Percentiles rank a stretch among this genome's conserved stretches.
These are phyloP conservation scores for Penicillium herquei DNA, from an alignment of 495 filamentous ascomycete genomes.

Conservation along the genomic window DNA sequence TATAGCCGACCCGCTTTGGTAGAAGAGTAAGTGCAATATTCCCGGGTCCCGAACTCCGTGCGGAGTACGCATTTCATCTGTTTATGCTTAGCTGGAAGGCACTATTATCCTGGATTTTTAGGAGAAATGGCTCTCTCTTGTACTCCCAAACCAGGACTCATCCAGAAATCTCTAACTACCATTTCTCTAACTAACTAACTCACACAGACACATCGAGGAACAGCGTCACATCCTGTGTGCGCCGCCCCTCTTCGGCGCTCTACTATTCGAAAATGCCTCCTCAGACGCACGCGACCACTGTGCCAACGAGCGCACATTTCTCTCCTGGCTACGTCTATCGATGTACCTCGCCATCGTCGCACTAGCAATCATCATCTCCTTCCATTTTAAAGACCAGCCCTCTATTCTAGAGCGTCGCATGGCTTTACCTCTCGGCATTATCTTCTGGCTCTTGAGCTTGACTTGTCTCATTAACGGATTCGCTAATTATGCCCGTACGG, in stretches of 20 bases:
- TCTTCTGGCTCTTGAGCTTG: slow-evolving; percentile 84
- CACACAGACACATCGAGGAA: slow-evolving; percentile 30
- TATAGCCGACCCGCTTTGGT: slow-evolving; percentile 38
- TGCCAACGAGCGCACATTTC: slow-evolving; percentile 68
- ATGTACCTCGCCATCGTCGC: slow-evolving; percentile 90
- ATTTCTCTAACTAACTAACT: background rate
- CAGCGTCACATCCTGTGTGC: slow-evolving; percentile 59
- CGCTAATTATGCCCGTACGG: slow-evolving; percentile 82
- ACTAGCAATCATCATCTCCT: slow-evolving; percentile 86
- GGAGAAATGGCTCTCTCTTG: background rate
- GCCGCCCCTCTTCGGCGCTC: slow-evolving; percentile 68
- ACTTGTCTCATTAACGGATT: slow-evolving; percentile 73
- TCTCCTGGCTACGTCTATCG: slow-evolving; percentile 89
- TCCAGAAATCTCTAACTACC: background rate
- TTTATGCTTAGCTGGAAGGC: too few species aligned
- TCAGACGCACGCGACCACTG: slow-evolving; percentile 78
- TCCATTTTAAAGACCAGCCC: slow-evolving; percentile 78
- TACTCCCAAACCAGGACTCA: background rate
- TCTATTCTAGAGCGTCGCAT: slow-evolving; percentile 67
- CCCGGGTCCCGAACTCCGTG: too few species aligned
- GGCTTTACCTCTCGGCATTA: slow-evolving; percentile 76
- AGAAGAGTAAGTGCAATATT: slow-evolving; percentile 35
- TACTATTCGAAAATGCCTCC: slow-evolving; percentile 84
- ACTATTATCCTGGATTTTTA: too few species aligned
- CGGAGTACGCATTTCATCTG: too few species aligned